A percentile compares a stretch with the other conserved stretches of the same genome.
These are phyloP conservation scores for Aspergillus clavatus DNA, from an alignment of 2,329 filamentous ascomycete genomes.

Conservation along the genomic window DNA sequence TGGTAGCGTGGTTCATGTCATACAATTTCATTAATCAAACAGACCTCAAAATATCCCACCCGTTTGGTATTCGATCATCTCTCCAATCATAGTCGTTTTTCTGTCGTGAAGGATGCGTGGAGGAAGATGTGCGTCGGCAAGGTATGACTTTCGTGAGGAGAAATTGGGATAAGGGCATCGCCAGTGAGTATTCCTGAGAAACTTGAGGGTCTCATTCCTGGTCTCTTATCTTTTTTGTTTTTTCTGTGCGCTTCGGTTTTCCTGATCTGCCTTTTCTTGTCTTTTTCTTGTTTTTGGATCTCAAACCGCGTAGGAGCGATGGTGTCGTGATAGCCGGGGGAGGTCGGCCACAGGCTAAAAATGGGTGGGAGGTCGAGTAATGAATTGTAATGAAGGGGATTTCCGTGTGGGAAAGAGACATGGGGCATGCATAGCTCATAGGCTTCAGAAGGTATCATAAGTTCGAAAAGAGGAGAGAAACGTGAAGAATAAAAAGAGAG, in stretches of 20 bases:
- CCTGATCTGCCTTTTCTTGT: no score
- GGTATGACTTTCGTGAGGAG: not conserved
- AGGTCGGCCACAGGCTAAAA: no score
- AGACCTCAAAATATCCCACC: slow-evolving; percentile 12
- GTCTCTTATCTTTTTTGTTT: not conserved
- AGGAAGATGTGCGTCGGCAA: not conserved
- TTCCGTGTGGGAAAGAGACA: slow-evolving; percentile 2
- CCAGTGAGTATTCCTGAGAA: not conserved
- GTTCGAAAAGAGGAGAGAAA: slow-evolving; percentile 10
- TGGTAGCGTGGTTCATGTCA: slow-evolving; percentile 13
- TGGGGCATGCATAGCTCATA: not conserved
- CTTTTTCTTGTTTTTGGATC: not conserved
- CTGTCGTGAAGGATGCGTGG: not conserved
- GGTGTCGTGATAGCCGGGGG: not conserved
- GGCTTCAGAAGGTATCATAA: not conserved
- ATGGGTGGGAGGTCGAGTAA: slow-evolving; percentile 4
- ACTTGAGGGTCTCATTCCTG: not conserved
- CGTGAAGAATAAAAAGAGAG: slow-evolving; percentile 8
- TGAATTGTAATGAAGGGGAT: slow-evolving; percentile 4
- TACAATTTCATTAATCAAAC: slow-evolving; percentile 14
- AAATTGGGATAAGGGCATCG: not conserved
- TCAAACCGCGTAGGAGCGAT: not conserved
- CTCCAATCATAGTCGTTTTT: not conserved
- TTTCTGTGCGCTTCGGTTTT: not conserved
- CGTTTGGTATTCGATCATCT: slow-evolving; percentile 10